These are phyloP conservation scores for Beauveria sp. DNA, from an alignment of 2,329 filamentous ascomycete genomes.

Conservation along the genomic window DNA sequence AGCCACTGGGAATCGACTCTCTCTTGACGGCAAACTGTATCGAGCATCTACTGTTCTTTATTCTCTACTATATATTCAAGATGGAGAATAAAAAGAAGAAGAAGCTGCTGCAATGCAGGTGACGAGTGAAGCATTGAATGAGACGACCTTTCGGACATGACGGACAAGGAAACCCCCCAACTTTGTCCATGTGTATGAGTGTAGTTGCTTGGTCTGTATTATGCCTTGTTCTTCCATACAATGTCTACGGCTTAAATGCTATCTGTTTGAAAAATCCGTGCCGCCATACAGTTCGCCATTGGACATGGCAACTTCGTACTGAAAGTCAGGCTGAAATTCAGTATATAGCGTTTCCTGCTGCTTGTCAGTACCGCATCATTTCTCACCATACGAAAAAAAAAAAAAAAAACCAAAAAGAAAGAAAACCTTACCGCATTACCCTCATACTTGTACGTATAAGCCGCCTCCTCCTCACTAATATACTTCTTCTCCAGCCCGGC, in stretches of 20 bases:
- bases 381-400: background rate
- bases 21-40: conserved; percentile 34
- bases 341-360: background rate
- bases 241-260: no score
- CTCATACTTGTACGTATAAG: conserved; percentile 35
- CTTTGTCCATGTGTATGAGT: conserved; percentile 31
- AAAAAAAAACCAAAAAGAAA: no score
- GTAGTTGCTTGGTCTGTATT: background rate
- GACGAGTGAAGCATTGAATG: conserved; percentile 24
- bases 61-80: conserved; percentile 30
- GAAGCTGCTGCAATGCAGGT: conserved; percentile 20
- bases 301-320: conserved; percentile 1
- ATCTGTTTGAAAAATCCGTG: background rate
- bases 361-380: background rate
- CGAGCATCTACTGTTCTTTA: conserved; percentile 30
- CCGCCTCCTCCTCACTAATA: conserved; percentile 32
- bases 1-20: conserved; percentile 32
- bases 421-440: conserved; percentile 23
- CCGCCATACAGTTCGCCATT: background rate
- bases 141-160: conserved; percentile 34
- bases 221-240: no score
- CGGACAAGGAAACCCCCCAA: conserved; percentile 35
- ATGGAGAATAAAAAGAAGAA: conserved; percentile 35
- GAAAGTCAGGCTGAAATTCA: conserved; percentile 3
- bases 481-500: conserved; percentile 40